Evolutionary conservation across 1,284 basidiomycete genomes (phyloP).

Genomic region (Ustilago esculenta): DNA sequence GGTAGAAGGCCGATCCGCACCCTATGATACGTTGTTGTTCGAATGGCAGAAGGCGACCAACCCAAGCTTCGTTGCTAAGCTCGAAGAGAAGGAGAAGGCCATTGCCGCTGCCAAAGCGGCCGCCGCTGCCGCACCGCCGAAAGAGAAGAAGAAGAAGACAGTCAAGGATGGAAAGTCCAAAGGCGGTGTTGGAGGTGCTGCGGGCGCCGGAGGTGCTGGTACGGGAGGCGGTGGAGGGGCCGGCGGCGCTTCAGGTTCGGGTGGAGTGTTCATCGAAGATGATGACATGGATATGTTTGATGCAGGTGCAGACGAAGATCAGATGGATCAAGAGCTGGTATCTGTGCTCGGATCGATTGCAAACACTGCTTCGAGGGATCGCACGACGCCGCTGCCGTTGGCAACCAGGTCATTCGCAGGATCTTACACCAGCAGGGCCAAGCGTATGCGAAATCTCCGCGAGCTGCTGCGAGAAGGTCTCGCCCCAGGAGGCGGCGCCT

Average conservation of each 20-base stretch:
- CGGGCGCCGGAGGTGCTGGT: slow-evolving; percentile 7
- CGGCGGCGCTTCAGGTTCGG: neutral
- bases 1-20: slow-evolving; percentile 83
- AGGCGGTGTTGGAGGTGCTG: neutral
- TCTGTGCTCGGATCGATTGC: slow-evolving; percentile 50
- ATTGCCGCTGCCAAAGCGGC: slow-evolving; percentile 58
- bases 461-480: slow-evolving; percentile 56
- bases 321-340: slow-evolving; percentile 57
- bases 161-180: slow-evolving; percentile 31
- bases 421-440: slow-evolving; percentile 51
- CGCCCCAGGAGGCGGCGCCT: slow-evolving; percentile 39
- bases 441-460: slow-evolving; percentile 54
- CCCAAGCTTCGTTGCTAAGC: slow-evolving; percentile 87
- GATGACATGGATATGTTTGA: slow-evolving; percentile 60
- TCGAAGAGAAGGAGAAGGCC: slow-evolving; percentile 73
- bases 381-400: slow-evolving; percentile 56
- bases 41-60: slow-evolving; percentile 94
- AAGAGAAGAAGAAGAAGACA: slow-evolving; percentile 61
- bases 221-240: slow-evolving; percentile 3
- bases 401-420: slow-evolving; percentile 56
- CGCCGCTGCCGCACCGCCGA: slow-evolving; percentile 40
- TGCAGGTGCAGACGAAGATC: slow-evolving; percentile 51
- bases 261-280: slow-evolving; percentile 39
- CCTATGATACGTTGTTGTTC: slow-evolving; percentile 80
- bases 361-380: slow-evolving; percentile 39